Percentiles rank a stretch among this genome's conserved stretches.
Evolutionary conservation across 1,284 basidiomycete species (phyloP).

Genomic region (Tilletia indica): DNA sequence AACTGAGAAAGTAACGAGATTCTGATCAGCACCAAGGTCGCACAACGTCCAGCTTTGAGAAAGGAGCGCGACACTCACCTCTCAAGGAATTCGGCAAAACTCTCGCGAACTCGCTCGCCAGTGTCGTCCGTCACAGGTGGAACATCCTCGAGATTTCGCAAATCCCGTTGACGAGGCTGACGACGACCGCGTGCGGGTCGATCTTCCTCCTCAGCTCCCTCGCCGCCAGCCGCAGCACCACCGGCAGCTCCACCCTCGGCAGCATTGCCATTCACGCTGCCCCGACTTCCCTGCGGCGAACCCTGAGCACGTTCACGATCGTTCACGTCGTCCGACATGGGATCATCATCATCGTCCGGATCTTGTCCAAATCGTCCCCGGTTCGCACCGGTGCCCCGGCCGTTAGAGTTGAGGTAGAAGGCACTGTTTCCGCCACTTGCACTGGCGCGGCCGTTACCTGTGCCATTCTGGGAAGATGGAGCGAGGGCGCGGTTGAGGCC

Average conservation of each 20-base stretch:
- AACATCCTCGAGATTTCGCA: constrained; percentile 60
- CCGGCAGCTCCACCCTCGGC: background rate
- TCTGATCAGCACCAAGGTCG: background rate
- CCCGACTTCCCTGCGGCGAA: background rate
- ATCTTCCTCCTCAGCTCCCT: background rate
- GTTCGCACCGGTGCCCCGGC: background rate
- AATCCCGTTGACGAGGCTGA: constrained; percentile 32
- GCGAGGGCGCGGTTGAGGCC: background rate
- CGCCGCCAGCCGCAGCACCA: background rate
- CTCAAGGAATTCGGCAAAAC: constrained; percentile 85
- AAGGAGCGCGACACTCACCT: constrained; percentile 64
- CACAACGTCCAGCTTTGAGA: too few relatives aligned
- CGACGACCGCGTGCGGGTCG: constrained; percentile 13
- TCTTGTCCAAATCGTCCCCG: background rate
- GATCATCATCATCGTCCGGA: background rate
- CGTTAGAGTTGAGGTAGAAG: constrained; percentile 14
- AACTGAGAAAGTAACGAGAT: constrained; percentile 48
- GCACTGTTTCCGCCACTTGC: constrained; percentile 13
- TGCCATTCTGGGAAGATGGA: background rate
- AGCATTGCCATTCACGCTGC: background rate
- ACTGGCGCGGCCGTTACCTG: background rate
- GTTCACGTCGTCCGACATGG: background rate
- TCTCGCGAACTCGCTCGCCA: constrained; percentile 85
- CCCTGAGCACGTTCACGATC: background rate
- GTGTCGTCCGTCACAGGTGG: constrained; percentile 86